These are phyloP conservation scores for Vigna nakashimae DNA, from an alignment of 306 rosid species.

Conservation along the genomic window DNA sequence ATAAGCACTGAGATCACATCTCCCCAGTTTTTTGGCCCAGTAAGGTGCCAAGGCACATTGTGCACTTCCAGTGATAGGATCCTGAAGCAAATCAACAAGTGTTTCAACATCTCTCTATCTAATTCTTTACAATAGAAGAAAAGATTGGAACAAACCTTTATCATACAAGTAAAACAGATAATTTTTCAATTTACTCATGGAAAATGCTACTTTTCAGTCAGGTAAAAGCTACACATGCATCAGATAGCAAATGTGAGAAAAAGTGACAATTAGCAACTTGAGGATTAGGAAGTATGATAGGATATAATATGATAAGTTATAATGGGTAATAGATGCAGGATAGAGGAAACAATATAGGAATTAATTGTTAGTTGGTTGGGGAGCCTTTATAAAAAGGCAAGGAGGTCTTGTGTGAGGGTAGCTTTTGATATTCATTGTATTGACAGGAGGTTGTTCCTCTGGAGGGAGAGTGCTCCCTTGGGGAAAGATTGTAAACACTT, in stretches of 20 bases:
- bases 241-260: neutral
- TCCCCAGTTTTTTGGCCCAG: constrained; percentile 75
- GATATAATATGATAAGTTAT: no score
- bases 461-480: no score
- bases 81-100: constrained; percentile 8
- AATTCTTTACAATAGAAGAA: neutral
- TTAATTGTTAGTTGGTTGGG: no score
- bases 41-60: constrained; percentile 30
- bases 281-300: neutral
- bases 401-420: no score
- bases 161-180: neutral
- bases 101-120: neutral
- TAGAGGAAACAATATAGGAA: no score
- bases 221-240: neutral
- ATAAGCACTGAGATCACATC: constrained; percentile 66
- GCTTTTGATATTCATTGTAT: no score
- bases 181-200: neutral
- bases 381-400: no score
- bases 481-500: no score
- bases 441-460: no score
- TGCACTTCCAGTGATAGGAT: constrained; percentile 13
- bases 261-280: neutral
- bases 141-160: neutral
- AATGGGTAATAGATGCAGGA: no score
- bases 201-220: neutral